Base-by-base conservation (phyloP, 2,329 filamentous ascomycete genomes). In the Huntiella bhutanensis region DNA sequence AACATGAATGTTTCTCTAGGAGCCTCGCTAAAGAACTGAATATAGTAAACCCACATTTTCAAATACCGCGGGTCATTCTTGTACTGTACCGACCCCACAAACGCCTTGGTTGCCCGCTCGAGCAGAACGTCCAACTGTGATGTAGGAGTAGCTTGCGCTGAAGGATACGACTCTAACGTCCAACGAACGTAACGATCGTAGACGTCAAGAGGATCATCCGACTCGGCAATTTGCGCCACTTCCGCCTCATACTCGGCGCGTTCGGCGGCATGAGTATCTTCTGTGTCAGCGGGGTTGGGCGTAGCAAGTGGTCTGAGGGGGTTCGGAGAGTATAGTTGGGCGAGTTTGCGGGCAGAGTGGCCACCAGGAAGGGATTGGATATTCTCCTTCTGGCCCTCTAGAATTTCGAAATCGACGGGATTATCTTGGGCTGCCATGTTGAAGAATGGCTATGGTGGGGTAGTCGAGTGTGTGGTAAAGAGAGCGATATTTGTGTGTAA, bases 101-200 rank as follows among this genome's bases (percentile, higher is more conserved):
- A 95, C 0, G 82, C 66, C 59, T 87, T 93, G 7, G 91, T 96
- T 5, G 87, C 88, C 52, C 87, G 82, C 65, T 98, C 92, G 4
- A 98, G 78, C 4, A 96, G 69, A 2, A 79, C 79, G 50, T 91
- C 77, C 11, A 98, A 74, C 56, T 91, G 84, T n/a, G 88, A 94
- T 56, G 92, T 77, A 1, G 84, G 73, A 28, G 87, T 94, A 46
- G 87, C 85, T 64, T 95, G 87, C 17, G 88, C 83, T 0, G 87
- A 88, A 2, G 91, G 88, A 60, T 96, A 98, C 45, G 88, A 82
- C 60, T 95, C 84, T 22, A 96, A 67, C 1, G 87, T 94, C 91
- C 91, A 98, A 63, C 85, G 85, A 49, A 96, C 84, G 59, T 98
- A 98, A 59, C 91, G 80, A 60, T 96, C 88, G 65, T 85, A 98